Evolutionary conservation across 1,139 yeast species (phyloP), one percentile per base, ranked within the genome.

Genomic region (Diutina sp.): DNA sequence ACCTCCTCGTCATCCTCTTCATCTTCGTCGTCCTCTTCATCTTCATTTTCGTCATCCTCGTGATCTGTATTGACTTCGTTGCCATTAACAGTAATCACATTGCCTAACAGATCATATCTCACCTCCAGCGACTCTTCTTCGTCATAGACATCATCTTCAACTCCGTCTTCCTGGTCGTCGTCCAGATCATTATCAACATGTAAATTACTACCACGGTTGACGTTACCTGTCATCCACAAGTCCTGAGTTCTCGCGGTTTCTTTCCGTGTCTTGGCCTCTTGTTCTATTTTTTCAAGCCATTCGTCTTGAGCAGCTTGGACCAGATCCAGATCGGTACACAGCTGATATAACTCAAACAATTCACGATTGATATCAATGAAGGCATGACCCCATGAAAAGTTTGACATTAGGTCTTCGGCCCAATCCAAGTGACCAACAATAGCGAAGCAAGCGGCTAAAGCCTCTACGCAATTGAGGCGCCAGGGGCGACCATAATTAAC

Each of bases 401-500:
- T 83, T 56, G 83, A 78, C 60, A 93, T 70, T 28, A 91, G 76
- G 60, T 81, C 77, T 48, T 78, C 82, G 0, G 99, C 99, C 95
- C 95, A 90, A 62, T 91, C 98, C 55, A 74, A 72, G 62, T 85
- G 93, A 0, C 98, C 99, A 0, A 90, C 93, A 60, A 93, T 91
- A 1, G 97, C 97, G 67, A 93, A 87, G 66, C 97, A 90, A 0
- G 99, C 99, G 0, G 99, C 99, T 51, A 95, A 71, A 0, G 99
- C 99, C 67, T 93, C 99, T 8, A 90, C 99, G 69, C 99, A 93
- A 68, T 95, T 93, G 58, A 93, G 73, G 64, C 85, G 82, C 99
- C 98, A 91, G 0, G 99, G 98, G 63, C 89, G 80, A 2, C 99
- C 99, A 65, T 95, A 95, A 68, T 93, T 93, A 11, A 95, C 98